Percentiles rank a stretch among this genome's conserved stretches.
These are phyloP conservation scores for Leishmania mexicana DNA, from an alignment of 208 protist species.

Conservation along the genomic window DNA sequence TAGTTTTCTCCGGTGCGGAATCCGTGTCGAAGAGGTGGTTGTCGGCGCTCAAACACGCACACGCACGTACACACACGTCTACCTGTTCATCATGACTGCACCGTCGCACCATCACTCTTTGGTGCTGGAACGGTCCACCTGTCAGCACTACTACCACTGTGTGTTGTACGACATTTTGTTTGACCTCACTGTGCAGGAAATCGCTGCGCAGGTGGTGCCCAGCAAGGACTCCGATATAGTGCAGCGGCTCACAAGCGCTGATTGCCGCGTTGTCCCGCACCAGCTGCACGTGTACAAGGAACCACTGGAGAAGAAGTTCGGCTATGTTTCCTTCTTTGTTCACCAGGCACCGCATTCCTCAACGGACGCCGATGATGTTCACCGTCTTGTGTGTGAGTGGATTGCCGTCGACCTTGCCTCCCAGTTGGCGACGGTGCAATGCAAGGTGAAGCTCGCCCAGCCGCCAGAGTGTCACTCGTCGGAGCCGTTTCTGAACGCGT, in stretches of 20 bases:
- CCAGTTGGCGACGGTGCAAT: conserved; percentile 39
- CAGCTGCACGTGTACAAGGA: conserved; percentile 87
- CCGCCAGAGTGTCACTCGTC: conserved; percentile 64
- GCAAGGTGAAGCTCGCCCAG: conserved; percentile 58
- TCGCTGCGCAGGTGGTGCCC: conserved; percentile 54
- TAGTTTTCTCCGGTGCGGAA: not conserved
- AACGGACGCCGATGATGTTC: conserved; percentile 25
- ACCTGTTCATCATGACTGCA: not conserved
- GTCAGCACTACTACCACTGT: conserved; percentile 74
- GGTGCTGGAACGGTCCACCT: conserved; percentile 28
- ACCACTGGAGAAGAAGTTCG: conserved; percentile 70
- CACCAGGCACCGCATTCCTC: conserved; percentile 27
- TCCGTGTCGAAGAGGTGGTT: not conserved
- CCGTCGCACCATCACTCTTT: not conserved
- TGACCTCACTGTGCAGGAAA: conserved; percentile 35
- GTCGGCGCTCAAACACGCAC: no score
- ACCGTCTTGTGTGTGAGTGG: conserved; percentile 54
- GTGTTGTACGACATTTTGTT: conserved; percentile 54
- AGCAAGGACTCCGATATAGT: conserved; percentile 36
- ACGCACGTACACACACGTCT: not conserved
- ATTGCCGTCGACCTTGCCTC: conserved; percentile 42
- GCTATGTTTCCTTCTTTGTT: conserved; percentile 71
- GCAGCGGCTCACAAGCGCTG: conserved; percentile 27
- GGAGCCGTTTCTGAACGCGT: conserved; percentile 46
- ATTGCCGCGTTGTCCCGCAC: conserved; percentile 65